Evolutionary conservation across 331 rosid species (phyloP).

Genomic region (Phaseolus coccineus): DNA sequence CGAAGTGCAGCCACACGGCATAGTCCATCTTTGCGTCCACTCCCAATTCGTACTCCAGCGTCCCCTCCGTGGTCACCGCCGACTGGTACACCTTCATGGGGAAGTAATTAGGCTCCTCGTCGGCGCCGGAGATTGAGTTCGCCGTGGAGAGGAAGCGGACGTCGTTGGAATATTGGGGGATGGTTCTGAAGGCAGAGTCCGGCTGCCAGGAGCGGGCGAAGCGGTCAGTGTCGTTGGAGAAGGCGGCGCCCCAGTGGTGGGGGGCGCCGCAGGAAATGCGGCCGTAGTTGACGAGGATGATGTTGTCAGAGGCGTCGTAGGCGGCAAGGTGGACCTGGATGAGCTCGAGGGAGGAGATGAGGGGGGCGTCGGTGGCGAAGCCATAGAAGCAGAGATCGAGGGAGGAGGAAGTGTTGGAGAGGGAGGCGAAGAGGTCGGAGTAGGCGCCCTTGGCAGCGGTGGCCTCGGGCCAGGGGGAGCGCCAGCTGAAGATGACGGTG

Average conservation of each 20-base stretch:
- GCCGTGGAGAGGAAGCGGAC: slow-evolving; percentile 46
- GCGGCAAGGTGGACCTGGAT: slow-evolving; percentile 72
- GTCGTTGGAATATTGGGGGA: neutral
- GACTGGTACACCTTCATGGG: slow-evolving; percentile 82
- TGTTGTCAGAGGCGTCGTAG: slow-evolving; percentile 48
- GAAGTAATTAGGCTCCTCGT: slow-evolving; percentile 64
- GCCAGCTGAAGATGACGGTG: slow-evolving; percentile 88
- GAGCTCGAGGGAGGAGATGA: slow-evolving; percentile 74
- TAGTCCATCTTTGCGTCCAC: slow-evolving; percentile 97
- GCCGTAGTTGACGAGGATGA: slow-evolving; percentile 80
- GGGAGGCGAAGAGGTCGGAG: slow-evolving; percentile 75
- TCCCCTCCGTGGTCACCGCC: slow-evolving; percentile 58
- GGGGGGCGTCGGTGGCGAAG: slow-evolving; percentile 89
- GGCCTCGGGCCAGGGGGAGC: slow-evolving; percentile 82
- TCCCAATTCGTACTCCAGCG: slow-evolving; percentile 62
- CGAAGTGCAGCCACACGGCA: slow-evolving; percentile 89
- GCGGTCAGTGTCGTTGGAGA: slow-evolving; percentile 68
- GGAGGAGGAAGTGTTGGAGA: slow-evolving; percentile 40
- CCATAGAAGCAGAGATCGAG: slow-evolving; percentile 86
- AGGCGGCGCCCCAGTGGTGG: slow-evolving; percentile 77
- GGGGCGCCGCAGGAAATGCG: slow-evolving; percentile 66
- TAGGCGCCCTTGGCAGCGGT: slow-evolving; percentile 74
- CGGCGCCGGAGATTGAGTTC: slow-evolving; percentile 57
- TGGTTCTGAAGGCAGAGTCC: slow-evolving; percentile 47
- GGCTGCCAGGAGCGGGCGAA: slow-evolving; percentile 92